These are phyloP conservation scores for Aspergillus sparsus DNA, from an alignment of 495 filamentous ascomycete species.

Conservation along the genomic window DNA sequence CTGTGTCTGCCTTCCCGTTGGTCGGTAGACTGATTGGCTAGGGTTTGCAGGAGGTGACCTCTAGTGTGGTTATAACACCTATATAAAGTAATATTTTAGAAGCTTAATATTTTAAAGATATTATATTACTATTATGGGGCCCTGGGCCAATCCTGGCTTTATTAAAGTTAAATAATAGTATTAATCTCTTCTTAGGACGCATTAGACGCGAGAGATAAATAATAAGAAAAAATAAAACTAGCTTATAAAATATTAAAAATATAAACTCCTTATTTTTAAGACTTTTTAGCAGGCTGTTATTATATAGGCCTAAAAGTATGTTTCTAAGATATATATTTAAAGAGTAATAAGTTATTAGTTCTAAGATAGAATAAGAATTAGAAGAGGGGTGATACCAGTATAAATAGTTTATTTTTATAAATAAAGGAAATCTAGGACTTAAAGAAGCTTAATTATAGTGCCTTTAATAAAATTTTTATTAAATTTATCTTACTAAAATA, in stretches of 20 bases:
- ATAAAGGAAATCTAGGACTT: conserved; percentile 48
- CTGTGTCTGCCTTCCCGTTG: too few relatives aligned
- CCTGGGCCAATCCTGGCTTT: conserved; percentile 34
- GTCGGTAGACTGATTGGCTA: too few relatives aligned
- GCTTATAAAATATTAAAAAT: conserved; percentile 35
- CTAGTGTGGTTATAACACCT: too few relatives aligned
- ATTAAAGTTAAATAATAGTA: conserved; percentile 35
- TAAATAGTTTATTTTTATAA: conserved; percentile 40
- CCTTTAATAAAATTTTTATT: conserved; percentile 22
- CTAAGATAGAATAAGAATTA: not conserved
- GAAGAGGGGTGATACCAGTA: conserved; percentile 36
- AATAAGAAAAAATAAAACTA: conserved; percentile 37
- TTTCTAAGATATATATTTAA: conserved; percentile 36
- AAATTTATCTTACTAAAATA: conserved; percentile 24
- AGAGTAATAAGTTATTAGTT: conserved; percentile 28
- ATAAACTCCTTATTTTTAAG: conserved; percentile 31
- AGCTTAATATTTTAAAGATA: conserved; percentile 42
- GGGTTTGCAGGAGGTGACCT: too few relatives aligned
- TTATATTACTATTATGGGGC: conserved; percentile 33
- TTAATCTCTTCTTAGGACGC: conserved; percentile 22
- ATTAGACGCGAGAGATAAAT: conserved; percentile 26
- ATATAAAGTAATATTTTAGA: conserved; percentile 40
- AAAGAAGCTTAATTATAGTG: conserved; percentile 25
- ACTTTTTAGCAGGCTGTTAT: conserved; percentile 21
- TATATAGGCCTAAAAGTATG: conserved; percentile 28